Base-by-base conservation (phyloP, 768 basidiomycete genomes). In the Amanita pallidorosea region DNA sequence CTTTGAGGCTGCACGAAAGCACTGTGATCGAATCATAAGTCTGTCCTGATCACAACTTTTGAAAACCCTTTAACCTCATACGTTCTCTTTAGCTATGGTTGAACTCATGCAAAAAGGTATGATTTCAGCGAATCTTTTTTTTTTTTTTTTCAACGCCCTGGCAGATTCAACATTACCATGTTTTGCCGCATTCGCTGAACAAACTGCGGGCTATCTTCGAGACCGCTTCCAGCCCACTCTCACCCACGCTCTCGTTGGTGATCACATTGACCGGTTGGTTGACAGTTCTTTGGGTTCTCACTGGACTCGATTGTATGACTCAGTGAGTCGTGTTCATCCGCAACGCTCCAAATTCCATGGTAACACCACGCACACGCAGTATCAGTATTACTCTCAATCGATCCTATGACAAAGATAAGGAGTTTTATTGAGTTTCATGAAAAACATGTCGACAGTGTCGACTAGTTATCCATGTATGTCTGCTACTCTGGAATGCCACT, bases 61-160 rank as follows among this genome's bases (percentile, higher is more conserved):
- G 4, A 8, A 43, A 17, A 27, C 17, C 18, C 41, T 15, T 15
- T 48, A 52, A 27, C 36, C 20, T 29, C 12, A 48, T 49, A 35
- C 5, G 17, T 58, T 41, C 55, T 52, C 38, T 48, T 47, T 29
- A 70, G 70, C 70, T 1, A 75, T 98, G 58, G 93, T 98, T 35
- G 96, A 98, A 63, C 71, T 98, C 48, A 98, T 98, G 96, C 95
- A 98, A 67, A 94, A 92, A 75, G 87, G 90, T 85, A 58, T 49
- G 67, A 43, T 33, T 53, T 13, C 50, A 34, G 35, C 7, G 34
- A 23, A 8, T 23, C n/a, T 17, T 33, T 15, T 18, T 18, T 17
- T 47, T 54, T 27, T n/a, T n/a, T n/a, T n/a, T n/a, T n/a, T n/a
- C n/a, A 42, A 22, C 9, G 15, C 35, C 4, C 37, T 2, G 20